Evolutionary conservation across 768 basidiomycete species (phyloP).

Genomic region (Mycena belliarum): DNA sequence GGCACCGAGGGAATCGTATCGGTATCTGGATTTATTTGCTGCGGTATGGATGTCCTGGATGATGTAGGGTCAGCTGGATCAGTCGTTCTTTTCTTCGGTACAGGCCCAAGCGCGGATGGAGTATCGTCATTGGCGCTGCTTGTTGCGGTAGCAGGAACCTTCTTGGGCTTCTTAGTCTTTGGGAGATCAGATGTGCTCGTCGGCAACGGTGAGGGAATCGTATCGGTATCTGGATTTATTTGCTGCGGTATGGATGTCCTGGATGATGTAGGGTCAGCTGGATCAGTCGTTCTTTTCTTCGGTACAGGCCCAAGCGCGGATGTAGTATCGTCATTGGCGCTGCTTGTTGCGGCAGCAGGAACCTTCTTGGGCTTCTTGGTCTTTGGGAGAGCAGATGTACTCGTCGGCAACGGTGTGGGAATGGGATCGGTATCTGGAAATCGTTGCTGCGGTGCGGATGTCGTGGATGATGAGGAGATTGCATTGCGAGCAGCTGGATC

Average conservation of each 20-base stretch:
- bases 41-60: not conserved
- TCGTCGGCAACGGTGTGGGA: not conserved
- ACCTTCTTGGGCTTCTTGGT: not conserved
- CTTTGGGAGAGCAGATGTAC: not conserved
- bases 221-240: not conserved
- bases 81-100: too few species aligned
- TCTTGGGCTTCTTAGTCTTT: not conserved
- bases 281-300: too few species aligned
- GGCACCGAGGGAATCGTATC: not conserved
- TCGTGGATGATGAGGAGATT: not conserved
- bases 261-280: too few species aligned
- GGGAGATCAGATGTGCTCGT: not conserved
- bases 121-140: not conserved
- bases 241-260: not conserved
- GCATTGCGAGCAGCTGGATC: slow-evolving; percentile 50
- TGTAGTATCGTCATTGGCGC: too few species aligned
- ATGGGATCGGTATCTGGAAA: not conserved
- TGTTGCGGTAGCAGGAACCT: not conserved
- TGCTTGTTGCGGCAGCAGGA: not conserved
- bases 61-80: too few species aligned
- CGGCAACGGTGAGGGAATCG: not conserved
- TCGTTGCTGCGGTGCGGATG: not conserved
- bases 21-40: slow-evolving; percentile 1
- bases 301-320: too few species aligned
- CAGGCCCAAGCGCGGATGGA: too few species aligned